These are phyloP conservation scores for Cajanus cajan DNA, from an alignment of 306 rosid genomes.

Conservation along the genomic window DNA sequence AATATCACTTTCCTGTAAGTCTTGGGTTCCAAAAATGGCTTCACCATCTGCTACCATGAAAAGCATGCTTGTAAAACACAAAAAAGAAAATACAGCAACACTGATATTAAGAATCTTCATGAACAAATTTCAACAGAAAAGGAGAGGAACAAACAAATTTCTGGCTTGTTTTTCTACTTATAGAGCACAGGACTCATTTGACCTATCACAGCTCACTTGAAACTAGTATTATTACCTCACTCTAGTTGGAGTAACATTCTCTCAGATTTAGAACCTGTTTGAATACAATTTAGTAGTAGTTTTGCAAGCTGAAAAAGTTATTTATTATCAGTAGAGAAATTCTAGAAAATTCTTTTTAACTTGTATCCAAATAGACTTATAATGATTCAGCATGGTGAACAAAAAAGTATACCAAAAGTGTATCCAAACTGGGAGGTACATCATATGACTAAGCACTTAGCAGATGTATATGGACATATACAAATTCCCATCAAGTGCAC, in stretches of 20 bases:
- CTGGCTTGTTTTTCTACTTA: neutral
- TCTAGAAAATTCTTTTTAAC: no score
- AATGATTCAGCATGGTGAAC: neutral
- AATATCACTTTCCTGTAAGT: constrained; percentile 69
- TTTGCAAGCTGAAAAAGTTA: no score
- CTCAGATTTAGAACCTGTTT: no score
- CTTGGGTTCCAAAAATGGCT: constrained; percentile 71
- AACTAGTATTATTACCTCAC: constrained; percentile 7
- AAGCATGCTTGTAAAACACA: constrained; percentile 3
- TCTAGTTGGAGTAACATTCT: neutral
- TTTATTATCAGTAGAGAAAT: no score
- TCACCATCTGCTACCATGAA: constrained; percentile 58
- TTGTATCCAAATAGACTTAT: no score
- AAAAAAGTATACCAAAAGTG: neutral
- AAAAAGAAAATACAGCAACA: neutral
- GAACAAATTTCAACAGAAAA: constrained; percentile 8
- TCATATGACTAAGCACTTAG: neutral
- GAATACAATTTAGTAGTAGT: no score
- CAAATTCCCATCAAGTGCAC: neutral
- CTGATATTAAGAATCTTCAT: neutral
- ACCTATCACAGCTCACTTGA: neutral
- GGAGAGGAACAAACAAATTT: neutral
- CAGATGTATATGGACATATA: neutral
- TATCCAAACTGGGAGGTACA: neutral
- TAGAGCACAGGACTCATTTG: neutral